A percentile compares a stretch with the other conserved stretches of the same genome.
Evolutionary conservation across 768 basidiomycete species (phyloP).

Genomic region (Neoboletus magnificus): DNA sequence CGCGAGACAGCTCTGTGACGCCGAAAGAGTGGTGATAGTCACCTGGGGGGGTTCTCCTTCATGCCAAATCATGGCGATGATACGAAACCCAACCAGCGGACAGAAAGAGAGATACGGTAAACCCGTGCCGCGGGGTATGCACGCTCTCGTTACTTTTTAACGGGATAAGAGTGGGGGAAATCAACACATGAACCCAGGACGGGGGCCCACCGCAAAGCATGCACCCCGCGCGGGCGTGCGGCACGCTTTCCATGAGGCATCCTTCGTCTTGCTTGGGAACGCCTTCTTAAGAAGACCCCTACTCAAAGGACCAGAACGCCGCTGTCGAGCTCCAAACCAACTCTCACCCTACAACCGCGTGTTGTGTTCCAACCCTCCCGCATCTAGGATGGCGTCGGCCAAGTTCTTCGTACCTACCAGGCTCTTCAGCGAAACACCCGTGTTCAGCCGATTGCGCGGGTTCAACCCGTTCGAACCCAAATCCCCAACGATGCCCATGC

Average conservation of each 20-base stretch:
- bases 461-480: constrained; percentile 25
- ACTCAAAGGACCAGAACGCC: constrained; percentile 16
- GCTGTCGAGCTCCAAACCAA: constrained; percentile 16
- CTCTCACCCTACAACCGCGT: constrained; percentile 16
- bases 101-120: constrained; percentile 4
- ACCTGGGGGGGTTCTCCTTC: not conserved
- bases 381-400: constrained; percentile 21
- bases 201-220: constrained; percentile 13
- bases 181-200: constrained; percentile 3
- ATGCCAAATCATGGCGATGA: not conserved
- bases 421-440: constrained; percentile 24
- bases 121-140: constrained; percentile 4
- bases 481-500: constrained; percentile 23
- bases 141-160: not conserved
- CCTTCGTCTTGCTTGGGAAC: constrained; percentile 13
- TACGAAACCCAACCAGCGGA: not conserved
- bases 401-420: constrained; percentile 19
- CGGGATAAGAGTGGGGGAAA: constrained; percentile 18
- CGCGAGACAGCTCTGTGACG: constrained; percentile 24
- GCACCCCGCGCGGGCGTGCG: constrained; percentile 24
- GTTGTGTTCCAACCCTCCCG: constrained; percentile 2
- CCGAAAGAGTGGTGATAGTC: constrained; percentile 15
- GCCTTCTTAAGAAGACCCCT: constrained; percentile 23
- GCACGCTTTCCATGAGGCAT: constrained; percentile 32
- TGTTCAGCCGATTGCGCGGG: constrained; percentile 23